Conservation (phyloP, 192 early-diverging fungal species). For the Dissophora ornata region DNA sequence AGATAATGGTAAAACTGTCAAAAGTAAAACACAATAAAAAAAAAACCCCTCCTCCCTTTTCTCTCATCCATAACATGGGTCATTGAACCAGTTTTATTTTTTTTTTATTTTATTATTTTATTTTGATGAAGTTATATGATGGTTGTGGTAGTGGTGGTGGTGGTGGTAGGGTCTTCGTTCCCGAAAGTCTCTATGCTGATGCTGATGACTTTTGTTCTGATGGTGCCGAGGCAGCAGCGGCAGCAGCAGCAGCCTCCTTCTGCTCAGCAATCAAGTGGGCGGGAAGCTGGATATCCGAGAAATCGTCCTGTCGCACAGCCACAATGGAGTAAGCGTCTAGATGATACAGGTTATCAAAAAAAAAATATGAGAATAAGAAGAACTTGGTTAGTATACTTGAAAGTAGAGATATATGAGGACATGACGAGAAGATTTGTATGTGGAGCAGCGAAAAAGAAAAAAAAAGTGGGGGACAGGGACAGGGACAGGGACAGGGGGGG, state of each 20-base stretch:
- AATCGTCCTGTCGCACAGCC: conserved; percentile 82
- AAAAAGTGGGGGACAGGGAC: background rate
- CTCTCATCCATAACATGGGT: too few relatives aligned
- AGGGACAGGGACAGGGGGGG: too few relatives aligned
- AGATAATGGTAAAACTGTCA: too few relatives aligned
- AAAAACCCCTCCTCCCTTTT: too few relatives aligned
- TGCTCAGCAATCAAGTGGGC: conserved; percentile 34
- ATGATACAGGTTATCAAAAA: too few relatives aligned
- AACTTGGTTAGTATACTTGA: background rate
- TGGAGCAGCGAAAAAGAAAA: background rate
- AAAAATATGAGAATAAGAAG: background rate
- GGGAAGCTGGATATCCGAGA: conserved; percentile 80
- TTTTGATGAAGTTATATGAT: too few relatives aligned
- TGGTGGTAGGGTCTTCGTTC: too few relatives aligned
- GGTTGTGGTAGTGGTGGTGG: too few relatives aligned
- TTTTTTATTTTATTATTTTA: too few relatives aligned
- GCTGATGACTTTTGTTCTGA: background rate
- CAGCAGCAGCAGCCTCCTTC: conserved; percentile 16
- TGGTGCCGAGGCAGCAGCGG: background rate
- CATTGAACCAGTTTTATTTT: too few relatives aligned
- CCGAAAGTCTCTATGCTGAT: background rate
- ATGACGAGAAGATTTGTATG: background rate
- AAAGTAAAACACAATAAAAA: too few relatives aligned
- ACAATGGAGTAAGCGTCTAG: conserved; percentile 81
- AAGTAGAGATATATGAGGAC: too few relatives aligned